phyloP scores from a whole-genome alignment of 2,329 filamentous ascomycete species.

The Penicillium oxalicum region DNA sequence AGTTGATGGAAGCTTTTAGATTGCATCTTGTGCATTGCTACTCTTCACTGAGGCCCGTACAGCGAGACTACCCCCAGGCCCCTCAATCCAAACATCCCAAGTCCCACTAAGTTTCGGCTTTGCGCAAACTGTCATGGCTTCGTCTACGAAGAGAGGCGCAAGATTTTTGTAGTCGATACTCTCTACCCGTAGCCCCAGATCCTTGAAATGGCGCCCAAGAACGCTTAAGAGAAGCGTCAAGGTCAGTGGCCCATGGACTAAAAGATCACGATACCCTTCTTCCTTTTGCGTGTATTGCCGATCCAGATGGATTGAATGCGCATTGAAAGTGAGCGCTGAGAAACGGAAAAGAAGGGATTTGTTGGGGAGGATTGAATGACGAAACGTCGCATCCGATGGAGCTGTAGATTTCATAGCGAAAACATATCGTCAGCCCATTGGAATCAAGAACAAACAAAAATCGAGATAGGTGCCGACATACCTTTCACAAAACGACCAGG shows the following conservation, averaged over 20 bases:
- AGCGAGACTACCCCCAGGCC: constrained; percentile 54
- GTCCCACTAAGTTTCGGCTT: constrained; percentile 42
- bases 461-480: constrained; percentile 17
- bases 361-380: constrained; percentile 59
- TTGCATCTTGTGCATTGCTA: neutral
- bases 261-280: constrained; percentile 67
- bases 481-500: constrained; percentile 29
- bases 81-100: constrained; percentile 63
- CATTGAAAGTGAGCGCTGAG: constrained; percentile 86
- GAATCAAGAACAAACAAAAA: constrained; percentile 1
- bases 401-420: constrained; percentile 30
- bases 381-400: constrained; percentile 48
- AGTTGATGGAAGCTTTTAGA: too few relatives aligned
- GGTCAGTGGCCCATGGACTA: constrained; percentile 83
- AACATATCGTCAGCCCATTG: constrained; percentile 12
- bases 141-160: constrained; percentile 69
- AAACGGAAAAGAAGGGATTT: constrained; percentile 77
- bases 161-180: constrained; percentile 74
- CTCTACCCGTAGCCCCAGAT: constrained; percentile 38
- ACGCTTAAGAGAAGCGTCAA: constrained; percentile 70
- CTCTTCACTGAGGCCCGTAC: constrained; percentile 52
- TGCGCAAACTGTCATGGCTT: constrained; percentile 65
- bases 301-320: constrained; percentile 85
- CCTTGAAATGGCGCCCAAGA: constrained; percentile 51
- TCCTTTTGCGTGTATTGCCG: constrained; percentile 59